phyloP scores from a whole-genome alignment of 2,329 filamentous ascomycete genomes.

The Ampelomyces quisqualis region DNA sequence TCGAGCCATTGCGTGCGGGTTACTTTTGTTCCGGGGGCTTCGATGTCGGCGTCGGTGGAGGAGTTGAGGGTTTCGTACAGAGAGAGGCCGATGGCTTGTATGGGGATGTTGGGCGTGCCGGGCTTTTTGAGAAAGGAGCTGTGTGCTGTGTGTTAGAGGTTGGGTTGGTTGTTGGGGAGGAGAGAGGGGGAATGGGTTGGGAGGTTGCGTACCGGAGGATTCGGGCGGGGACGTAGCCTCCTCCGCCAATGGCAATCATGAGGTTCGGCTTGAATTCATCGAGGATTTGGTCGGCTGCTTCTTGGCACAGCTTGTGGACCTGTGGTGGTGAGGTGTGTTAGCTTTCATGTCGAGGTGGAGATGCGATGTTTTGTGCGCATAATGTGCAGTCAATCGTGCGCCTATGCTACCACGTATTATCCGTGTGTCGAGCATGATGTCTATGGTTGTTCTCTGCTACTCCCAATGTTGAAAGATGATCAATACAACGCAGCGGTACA shows the following conservation, averaged over 20 bases:
- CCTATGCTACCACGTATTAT: too few species aligned
- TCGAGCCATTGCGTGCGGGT: slow-evolving; percentile 99
- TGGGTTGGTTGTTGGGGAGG: slow-evolving; percentile 1
- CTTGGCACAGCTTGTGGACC: slow-evolving; percentile 97
- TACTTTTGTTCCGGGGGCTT: slow-evolving; percentile 86
- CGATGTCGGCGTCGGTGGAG: slow-evolving; percentile 65
- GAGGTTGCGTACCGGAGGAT: too few species aligned
- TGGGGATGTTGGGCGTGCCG: slow-evolving; percentile 89
- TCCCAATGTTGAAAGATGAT: too few species aligned
- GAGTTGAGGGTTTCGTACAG: slow-evolving; percentile 84
- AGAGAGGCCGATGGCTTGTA: slow-evolving; percentile 97
- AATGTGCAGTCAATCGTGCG: background rate
- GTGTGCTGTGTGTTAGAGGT: background rate
- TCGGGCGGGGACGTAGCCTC: slow-evolving; percentile 93
- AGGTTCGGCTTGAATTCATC: slow-evolving; percentile 86
- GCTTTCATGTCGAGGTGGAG: background rate
- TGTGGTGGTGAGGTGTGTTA: slow-evolving; percentile 44
- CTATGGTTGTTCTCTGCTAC: too few species aligned
- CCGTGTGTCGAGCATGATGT: too few species aligned
- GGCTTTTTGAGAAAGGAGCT: slow-evolving; percentile 92
- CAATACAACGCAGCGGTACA: slow-evolving; percentile 10
- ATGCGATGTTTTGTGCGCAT: background rate
- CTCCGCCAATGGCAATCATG: slow-evolving; percentile 97
- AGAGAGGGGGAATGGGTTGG: slow-evolving; percentile 9
- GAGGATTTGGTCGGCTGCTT: slow-evolving; percentile 78